Conservation (phyloP, 805 yeast genomes). For the Myxozyma melibiosi region DNA sequence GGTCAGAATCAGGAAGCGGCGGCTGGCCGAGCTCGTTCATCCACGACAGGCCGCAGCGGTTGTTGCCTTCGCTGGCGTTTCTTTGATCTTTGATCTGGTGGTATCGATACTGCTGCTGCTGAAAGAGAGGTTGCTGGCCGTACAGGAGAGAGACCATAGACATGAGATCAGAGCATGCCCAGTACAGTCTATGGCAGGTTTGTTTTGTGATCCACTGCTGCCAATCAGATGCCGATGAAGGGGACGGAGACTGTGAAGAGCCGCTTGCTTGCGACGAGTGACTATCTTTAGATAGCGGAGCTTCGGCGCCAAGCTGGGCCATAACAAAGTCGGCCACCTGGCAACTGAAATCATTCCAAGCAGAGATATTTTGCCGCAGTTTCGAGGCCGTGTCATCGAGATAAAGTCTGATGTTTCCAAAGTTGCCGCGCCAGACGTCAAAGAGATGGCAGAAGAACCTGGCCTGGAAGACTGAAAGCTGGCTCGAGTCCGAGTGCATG, state of each 20-base stretch:
- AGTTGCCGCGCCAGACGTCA: slow-evolving; percentile 5
- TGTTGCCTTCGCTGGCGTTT: background rate
- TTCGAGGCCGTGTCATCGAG: slow-evolving; percentile 1
- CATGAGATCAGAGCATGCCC: slow-evolving; percentile 5
- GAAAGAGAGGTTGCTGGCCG: slow-evolving; percentile 1
- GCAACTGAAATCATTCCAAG: slow-evolving; percentile 1
- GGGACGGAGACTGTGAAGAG: too few relatives aligned
- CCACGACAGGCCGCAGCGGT: background rate
- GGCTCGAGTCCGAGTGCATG: background rate
- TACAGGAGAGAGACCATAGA: slow-evolving; percentile 1
- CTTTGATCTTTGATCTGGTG: slow-evolving; percentile 1
- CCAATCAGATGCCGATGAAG: background rate
- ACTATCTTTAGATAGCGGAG: background rate
- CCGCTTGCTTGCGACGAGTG: too few relatives aligned
- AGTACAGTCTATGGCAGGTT: slow-evolving; percentile 1
- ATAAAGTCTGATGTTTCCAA: background rate
- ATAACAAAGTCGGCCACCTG: slow-evolving; percentile 1
- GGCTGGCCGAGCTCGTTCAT: slow-evolving; percentile 6
- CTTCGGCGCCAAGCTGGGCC: background rate
- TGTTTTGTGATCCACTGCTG: background rate
- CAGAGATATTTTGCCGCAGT: slow-evolving; percentile 2
- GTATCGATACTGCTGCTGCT: background rate
- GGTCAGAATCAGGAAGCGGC: background rate
- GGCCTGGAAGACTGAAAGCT: slow-evolving; percentile 1
- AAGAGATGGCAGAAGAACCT: background rate